Evolutionary conservation across 1,284 basidiomycete genomes (phyloP), one percentile per base, ranked within the genome.

Genomic region (Irpex sp.): DNA sequence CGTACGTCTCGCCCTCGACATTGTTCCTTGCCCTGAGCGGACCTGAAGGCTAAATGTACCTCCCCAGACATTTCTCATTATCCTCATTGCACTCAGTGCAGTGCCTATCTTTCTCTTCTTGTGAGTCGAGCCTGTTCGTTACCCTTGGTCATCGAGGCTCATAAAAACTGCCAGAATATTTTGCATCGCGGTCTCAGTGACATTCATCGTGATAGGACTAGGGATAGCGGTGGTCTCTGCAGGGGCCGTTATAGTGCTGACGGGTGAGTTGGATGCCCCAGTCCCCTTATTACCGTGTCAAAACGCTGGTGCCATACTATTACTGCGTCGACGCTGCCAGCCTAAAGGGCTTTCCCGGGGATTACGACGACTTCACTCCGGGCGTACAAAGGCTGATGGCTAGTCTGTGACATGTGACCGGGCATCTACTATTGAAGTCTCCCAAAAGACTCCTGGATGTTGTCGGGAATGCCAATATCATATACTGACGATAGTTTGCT

Each of bases 91-190:
- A 7, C 59, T 68, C 48, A 65, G 66, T 51, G 17, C 64, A 55
- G n/a, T 66, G 11, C 66, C 66, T 3, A 38, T 65, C 15, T 26
- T 65, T 36, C 58, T 61, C 15, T 68, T 68, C 58, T 26, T 62
- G 66, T 68, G 54, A 15, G 66, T 65, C 5, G 3, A 34, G 31
- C 6, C 31, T 34, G 31, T 34, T 34, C 31, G 31, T 26, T n/a
- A 13, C 37, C 51, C 15, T 49, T 60, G 9, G 17, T 11, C 13
- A 26, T 21, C 8, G 26, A 11, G 11, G 19, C 13, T 19, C 31
- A 19, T 44, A 51, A 9, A 52, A 9, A 21, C 4, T 13, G 13
- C 31, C 48, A 68, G 66, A 19, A 60, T 54, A 2, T 64, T 68
- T 59, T 58, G 65, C 31, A 26, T 68, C 37, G 64, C 64, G 52